Conservation (phyloP, 2,329 filamentous ascomycete genomes). For the Penicillium aurantiogriseum region DNA sequence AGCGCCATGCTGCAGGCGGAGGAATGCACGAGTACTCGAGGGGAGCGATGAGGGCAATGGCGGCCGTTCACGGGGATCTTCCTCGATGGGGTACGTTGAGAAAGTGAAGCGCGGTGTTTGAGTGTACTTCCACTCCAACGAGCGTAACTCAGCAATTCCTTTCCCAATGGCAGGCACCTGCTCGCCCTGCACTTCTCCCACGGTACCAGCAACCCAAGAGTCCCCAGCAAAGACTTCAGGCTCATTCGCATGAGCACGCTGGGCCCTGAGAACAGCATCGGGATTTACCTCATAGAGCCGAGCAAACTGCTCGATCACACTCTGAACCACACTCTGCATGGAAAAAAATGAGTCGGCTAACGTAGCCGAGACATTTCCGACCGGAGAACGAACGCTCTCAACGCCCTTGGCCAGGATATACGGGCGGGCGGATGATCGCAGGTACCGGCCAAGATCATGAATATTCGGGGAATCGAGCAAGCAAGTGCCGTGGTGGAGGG, state of each 20-base stretch:
- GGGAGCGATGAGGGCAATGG: constrained; percentile 51
- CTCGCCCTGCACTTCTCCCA: constrained; percentile 53
- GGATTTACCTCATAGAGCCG: constrained; percentile 58
- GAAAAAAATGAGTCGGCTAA: constrained; percentile 51
- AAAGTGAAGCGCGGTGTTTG: constrained; percentile 85
- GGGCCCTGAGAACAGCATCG: constrained; percentile 35
- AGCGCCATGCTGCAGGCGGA: constrained; percentile 42
- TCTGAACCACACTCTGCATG: constrained; percentile 48
- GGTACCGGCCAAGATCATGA: constrained; percentile 62
- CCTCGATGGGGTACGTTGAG: constrained; percentile 58
- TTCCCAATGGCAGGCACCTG: constrained; percentile 55
- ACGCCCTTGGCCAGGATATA: constrained; percentile 82
- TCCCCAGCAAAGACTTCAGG: constrained; percentile 35
- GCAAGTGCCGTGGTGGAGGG: constrained; percentile 91
- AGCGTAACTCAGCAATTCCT: constrained; percentile 57
- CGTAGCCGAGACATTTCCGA: constrained; percentile 70
- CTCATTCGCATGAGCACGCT: constrained; percentile 34
- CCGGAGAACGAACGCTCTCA: constrained; percentile 82
- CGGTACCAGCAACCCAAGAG: constrained; percentile 41
- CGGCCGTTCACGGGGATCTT: constrained; percentile 58
- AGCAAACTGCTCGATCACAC: constrained; percentile 65
- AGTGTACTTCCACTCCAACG: constrained; percentile 68
- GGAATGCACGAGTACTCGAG: constrained; percentile 42
- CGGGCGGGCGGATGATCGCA: constrained; percentile 73
- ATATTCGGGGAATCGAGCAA: constrained; percentile 77